These are phyloP conservation scores for Aspergillus egyptiacus DNA, from an alignment of 495 filamentous ascomycete species.

Conservation along the genomic window DNA sequence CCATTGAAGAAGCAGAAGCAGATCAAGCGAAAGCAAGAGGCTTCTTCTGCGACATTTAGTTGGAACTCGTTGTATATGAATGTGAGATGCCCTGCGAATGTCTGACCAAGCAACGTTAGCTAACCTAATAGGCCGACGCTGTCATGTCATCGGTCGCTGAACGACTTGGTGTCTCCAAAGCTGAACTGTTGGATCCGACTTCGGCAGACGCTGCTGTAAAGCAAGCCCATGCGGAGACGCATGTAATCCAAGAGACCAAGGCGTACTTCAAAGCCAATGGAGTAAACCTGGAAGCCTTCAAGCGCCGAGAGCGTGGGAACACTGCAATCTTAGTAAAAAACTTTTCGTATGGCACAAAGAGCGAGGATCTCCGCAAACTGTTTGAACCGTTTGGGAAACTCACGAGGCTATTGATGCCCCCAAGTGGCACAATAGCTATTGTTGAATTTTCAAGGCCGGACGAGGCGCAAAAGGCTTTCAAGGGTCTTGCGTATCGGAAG, in stretches of 20 bases:
- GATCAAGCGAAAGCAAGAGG: constrained; percentile 73
- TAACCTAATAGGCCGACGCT: constrained; percentile 61
- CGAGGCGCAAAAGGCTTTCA: constrained; percentile 75
- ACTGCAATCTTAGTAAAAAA: constrained; percentile 91
- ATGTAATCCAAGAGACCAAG: constrained; percentile 94
- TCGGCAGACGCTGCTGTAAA: constrained; percentile 89
- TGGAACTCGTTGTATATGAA: constrained; percentile 99
- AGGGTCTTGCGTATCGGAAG: constrained; percentile 75
- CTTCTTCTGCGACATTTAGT: constrained; percentile 72
- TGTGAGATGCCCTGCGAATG: constrained; percentile 41
- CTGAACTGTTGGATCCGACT: constrained; percentile 87
- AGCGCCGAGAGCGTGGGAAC: constrained; percentile 73
- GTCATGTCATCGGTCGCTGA: constrained; percentile 87
- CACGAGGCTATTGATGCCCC: constrained; percentile 78
- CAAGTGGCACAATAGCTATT: constrained; percentile 86
- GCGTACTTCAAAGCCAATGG: constrained; percentile 80
- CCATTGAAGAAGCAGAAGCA: constrained; percentile 91
- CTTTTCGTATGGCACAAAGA: constrained; percentile 73
- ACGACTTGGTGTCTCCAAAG: constrained; percentile 80
- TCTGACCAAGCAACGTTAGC: constrained; percentile 6
- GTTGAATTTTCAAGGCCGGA: constrained; percentile 74
- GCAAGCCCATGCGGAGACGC: constrained; percentile 94
- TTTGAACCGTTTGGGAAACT: constrained; percentile 59
- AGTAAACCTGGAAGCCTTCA: constrained; percentile 87
- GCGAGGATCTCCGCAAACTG: constrained; percentile 45